Percentiles rank a stretch among this genome's conserved stretches.
Evolutionary conservation across 306 rosid species (phyloP).

Genomic region (Casuarina glauca): DNA sequence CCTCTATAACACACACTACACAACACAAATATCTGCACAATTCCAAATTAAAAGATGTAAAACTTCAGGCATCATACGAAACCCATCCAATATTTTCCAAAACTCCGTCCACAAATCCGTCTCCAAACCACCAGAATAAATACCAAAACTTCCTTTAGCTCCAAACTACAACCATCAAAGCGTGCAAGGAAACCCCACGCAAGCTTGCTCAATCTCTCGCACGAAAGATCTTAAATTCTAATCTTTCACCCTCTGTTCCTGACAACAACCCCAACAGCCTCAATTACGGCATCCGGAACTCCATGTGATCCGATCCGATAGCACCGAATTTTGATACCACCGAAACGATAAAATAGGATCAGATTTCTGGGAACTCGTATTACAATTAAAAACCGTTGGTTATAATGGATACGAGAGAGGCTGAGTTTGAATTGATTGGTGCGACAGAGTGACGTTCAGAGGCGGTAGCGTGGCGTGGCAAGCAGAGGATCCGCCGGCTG

Average conservation of each 20-base stretch:
- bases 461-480: slow-evolving; percentile 24
- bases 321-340: slow-evolving; percentile 19
- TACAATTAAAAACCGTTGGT: not conserved
- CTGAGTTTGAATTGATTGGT: slow-evolving; percentile 18
- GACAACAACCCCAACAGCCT: not conserved
- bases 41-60: not conserved
- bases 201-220: not conserved
- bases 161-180: slow-evolving; percentile 19
- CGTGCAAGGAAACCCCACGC: slow-evolving; percentile 28
- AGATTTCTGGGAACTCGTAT: slow-evolving; percentile 8
- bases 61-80: slow-evolving; percentile 4
- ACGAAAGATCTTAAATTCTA: slow-evolving; percentile 5
- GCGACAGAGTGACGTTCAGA: not conserved
- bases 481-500: slow-evolving; percentile 30
- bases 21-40: slow-evolving; percentile 2
- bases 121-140: not conserved
- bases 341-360: slow-evolving; percentile 9
- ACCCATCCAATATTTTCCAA: slow-evolving; percentile 3
- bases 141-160: slow-evolving; percentile 14
- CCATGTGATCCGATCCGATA: slow-evolving; percentile 3
- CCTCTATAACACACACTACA: slow-evolving; percentile 12
- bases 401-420: not conserved
- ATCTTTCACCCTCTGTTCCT: not conserved
- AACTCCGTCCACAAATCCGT: slow-evolving; percentile 12
- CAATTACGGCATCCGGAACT: not conserved